A percentile compares a stretch with the other conserved stretches of the same genome.
Evolutionary conservation across 805 yeast genomes (phyloP).

Genomic region (Candida pseudofarinosa): DNA sequence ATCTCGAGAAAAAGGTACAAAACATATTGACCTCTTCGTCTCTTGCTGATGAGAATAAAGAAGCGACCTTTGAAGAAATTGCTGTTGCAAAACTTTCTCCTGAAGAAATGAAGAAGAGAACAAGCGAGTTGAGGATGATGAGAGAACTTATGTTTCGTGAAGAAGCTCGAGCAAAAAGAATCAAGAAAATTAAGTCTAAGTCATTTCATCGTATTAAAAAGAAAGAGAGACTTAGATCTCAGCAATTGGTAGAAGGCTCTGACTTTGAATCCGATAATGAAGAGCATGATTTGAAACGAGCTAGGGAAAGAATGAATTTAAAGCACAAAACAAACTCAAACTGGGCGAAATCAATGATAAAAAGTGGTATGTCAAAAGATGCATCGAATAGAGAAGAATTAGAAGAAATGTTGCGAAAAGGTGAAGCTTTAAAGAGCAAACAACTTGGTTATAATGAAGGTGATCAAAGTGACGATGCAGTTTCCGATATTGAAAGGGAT

Average conservation of each 20-base stretch:
- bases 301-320: slow-evolving; percentile 87
- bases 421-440: slow-evolving; percentile 69
- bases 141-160: slow-evolving; percentile 96
- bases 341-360: slow-evolving; percentile 90
- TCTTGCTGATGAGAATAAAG: slow-evolving; percentile 65
- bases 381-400: slow-evolving; percentile 78
- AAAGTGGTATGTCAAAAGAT: slow-evolving; percentile 87
- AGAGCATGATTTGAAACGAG: slow-evolving; percentile 72
- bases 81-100: slow-evolving; percentile 76
- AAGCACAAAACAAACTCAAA: slow-evolving; percentile 83
- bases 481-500: slow-evolving; percentile 43
- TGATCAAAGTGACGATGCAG: slow-evolving; percentile 48
- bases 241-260: slow-evolving; percentile 61
- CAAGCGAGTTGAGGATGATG: slow-evolving; percentile 83
- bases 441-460: slow-evolving; percentile 65
- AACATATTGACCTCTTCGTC: slow-evolving; percentile 60
- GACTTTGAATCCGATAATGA: slow-evolving; percentile 49
- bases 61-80: slow-evolving; percentile 82
- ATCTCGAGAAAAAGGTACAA: slow-evolving; percentile 64
- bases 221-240: slow-evolving; percentile 71
- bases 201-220: slow-evolving; percentile 81
- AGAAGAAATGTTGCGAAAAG: slow-evolving; percentile 90
- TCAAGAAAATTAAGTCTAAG: slow-evolving; percentile 93
- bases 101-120: slow-evolving; percentile 73
- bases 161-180: slow-evolving; percentile 83